Percentiles rank a stretch among this genome's conserved stretches.
Conservation (phyloP, 331 rosid species). For the Quercus phellos region DNA sequence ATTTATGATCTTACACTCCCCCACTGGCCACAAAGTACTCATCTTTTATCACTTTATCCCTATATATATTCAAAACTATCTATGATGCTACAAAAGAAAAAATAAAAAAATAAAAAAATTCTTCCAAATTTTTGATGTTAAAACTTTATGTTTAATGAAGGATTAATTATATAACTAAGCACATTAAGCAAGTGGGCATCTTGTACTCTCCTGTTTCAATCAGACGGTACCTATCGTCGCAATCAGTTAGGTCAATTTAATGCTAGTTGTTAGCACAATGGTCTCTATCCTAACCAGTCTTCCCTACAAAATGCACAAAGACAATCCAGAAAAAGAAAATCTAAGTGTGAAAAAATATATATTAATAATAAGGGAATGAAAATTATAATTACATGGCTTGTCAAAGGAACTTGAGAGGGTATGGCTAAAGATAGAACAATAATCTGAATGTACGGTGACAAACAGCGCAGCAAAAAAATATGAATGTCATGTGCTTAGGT, state of each 20-base stretch:
- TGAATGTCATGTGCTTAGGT: constrained; percentile 74
- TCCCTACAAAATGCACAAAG: background rate
- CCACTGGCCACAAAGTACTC: constrained; percentile 3
- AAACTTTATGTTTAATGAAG: constrained; percentile 21
- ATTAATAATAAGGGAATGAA: background rate
- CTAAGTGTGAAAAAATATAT: background rate
- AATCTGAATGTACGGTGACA: constrained; percentile 24
- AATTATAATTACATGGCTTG: constrained; percentile 32
- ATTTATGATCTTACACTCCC: constrained; percentile 20
- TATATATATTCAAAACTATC: background rate
- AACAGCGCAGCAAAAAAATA: constrained; percentile 57
- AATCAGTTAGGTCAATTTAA: constrained; percentile 33
- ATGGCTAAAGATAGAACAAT: background rate
- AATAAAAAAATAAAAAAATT: no score
- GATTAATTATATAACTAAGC: constrained; percentile 21
- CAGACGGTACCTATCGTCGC: constrained; percentile 20
- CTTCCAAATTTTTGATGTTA: background rate
- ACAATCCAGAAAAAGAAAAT: constrained; percentile 25
- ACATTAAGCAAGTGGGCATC: constrained; percentile 26
- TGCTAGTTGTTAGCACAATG: background rate
- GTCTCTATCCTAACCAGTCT: constrained; percentile 12
- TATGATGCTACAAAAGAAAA: no score
- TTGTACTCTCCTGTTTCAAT: background rate
- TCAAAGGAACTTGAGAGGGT: background rate
- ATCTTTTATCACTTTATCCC: background rate